These are phyloP conservation scores for Talaromyces amestolkiae DNA, from an alignment of 2,329 filamentous ascomycete species.

Conservation along the genomic window DNA sequence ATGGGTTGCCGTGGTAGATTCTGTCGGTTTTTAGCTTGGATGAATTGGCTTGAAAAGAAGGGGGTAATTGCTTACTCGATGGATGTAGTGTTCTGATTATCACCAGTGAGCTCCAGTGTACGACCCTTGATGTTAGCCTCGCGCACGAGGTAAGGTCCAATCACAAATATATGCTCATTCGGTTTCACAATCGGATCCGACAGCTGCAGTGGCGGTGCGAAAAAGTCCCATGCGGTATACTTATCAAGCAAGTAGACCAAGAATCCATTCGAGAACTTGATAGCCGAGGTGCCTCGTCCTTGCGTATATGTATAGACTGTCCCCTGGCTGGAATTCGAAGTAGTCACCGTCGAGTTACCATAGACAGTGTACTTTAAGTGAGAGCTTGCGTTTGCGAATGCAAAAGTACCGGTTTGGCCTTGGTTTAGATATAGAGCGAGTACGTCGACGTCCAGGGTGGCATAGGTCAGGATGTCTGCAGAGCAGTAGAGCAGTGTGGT, in stretches of 20 bases:
- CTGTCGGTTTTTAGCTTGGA: constrained; percentile 14
- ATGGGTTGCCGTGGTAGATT: constrained; percentile 42
- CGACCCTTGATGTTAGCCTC: constrained; percentile 35
- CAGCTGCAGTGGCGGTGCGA: constrained; percentile 50
- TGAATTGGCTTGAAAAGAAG: neutral
- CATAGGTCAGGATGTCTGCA: constrained; percentile 51
- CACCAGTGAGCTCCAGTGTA: constrained; percentile 40
- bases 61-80: constrained; percentile 33
- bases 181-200: constrained; percentile 46
- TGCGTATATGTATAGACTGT: constrained; percentile 50
- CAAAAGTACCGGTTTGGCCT: constrained; percentile 52
- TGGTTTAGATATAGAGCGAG: constrained; percentile 51
- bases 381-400: constrained; percentile 40
- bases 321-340: constrained; percentile 27
- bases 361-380: constrained; percentile 42
- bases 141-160: constrained; percentile 48
- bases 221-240: constrained; percentile 56
- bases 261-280: constrained; percentile 52
- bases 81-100: constrained; percentile 41
- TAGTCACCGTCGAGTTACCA: constrained; percentile 40
- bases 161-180: constrained; percentile 48
- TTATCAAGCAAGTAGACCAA: constrained; percentile 55
- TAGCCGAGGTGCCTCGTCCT: constrained; percentile 44
- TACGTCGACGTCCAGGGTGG: constrained; percentile 41
- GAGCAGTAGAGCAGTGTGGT: constrained; percentile 52